These are phyloP conservation scores for Pyrus hybrid DNA, from an alignment of 331 rosid species.

Conservation along the genomic window DNA sequence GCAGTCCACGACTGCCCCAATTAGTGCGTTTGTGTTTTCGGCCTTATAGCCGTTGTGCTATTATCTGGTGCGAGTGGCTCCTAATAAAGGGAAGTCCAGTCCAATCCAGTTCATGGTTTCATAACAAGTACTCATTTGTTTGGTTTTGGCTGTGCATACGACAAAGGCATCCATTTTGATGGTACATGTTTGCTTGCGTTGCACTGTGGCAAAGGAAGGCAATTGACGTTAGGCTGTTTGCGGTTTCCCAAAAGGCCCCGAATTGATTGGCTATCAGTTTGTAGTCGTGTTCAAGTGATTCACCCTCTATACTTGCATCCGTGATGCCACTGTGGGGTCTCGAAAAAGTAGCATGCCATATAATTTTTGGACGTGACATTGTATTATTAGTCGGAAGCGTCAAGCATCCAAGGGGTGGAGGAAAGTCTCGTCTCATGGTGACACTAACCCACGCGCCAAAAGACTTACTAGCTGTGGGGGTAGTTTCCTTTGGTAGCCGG, in stretches of 20 bases:
- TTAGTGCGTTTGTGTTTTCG: conserved; percentile 16
- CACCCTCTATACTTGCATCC: too few relatives aligned
- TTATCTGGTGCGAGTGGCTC: conserved; percentile 35
- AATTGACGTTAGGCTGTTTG: background rate
- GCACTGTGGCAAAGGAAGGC: background rate
- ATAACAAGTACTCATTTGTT: background rate
- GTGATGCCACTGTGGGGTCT: too few relatives aligned
- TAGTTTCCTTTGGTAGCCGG: too few relatives aligned
- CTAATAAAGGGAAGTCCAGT: background rate
- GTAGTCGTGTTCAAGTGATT: too few relatives aligned
- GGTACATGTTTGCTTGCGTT: background rate
- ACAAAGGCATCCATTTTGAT: background rate
- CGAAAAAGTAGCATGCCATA: too few relatives aligned
- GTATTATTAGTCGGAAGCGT: too few relatives aligned
- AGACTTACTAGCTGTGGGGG: too few relatives aligned
- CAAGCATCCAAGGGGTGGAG: too few relatives aligned
- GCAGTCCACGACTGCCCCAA: conserved; percentile 78
- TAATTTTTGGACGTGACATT: too few relatives aligned
- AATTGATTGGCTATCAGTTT: background rate
- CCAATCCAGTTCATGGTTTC: background rate
- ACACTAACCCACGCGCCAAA: too few relatives aligned
- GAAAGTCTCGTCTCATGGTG: too few relatives aligned
- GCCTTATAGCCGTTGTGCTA: background rate
- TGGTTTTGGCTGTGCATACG: background rate
- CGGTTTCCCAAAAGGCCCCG: background rate